Evolutionary conservation across 176 grass and related monocot genomes (phyloP).

Genomic region (Hordeum vulgare): MorexV3_pseudomolecules_assembly NC_058520.1:417431858-417432357

Average conservation of each 20-base stretch:
- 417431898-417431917: constrained; percentile 45
- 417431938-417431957: constrained; percentile 88
- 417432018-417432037: neutral
- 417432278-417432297: neutral
- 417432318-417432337: neutral
- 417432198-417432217: neutral
- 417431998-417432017: constrained; percentile 59
- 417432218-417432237: neutral
- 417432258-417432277: neutral
- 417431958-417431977: constrained; percentile 84
- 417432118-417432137: constrained; percentile 56
- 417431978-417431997: constrained; percentile 62
- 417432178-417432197: neutral
- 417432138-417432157: constrained; percentile 64
- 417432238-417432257: constrained; percentile 14
- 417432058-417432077: neutral
- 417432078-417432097: neutral
- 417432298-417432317: neutral
- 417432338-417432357: constrained; percentile 11
- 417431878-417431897: constrained; percentile 87
- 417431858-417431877: constrained; percentile 44
- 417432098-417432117: constrained; percentile 75
- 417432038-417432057: neutral
- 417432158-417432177: constrained; percentile 54
- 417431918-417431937: constrained; percentile 58